Evolutionary conservation across 1,284 basidiomycete genomes (phyloP), one percentile per base, ranked within the genome.

Genomic region (Boletus hoseneyae): DNA sequence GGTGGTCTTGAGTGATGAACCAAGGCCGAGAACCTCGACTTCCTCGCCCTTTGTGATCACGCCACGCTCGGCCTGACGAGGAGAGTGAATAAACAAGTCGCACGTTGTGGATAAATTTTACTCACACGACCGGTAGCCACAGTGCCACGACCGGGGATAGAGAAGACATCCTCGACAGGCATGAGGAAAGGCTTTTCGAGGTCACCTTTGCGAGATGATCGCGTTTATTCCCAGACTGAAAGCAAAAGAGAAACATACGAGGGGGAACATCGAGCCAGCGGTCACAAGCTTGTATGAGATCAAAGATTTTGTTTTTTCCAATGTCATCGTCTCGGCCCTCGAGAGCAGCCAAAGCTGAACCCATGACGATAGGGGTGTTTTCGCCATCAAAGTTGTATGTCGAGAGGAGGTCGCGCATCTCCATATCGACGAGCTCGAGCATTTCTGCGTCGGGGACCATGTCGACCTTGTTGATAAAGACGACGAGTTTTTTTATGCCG

Each of bases 381-480:
- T 99, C 97, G 54, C 97, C 97, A 63, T 99, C 96, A 60, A 91
- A 99, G 66, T 92, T 92, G 75, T 94, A 95, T 25, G 87, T 87
- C 23, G 83, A 76, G 42, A 99, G 82, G n/a, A 99, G 78, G 68
- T 99, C 97, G 51, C 97, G 87, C 89, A 99, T 99, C 80, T 99
- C 97, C 96, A 99, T 99, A 65, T 99, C 97, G 57, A 99, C 97
- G 52, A 99, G 88, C 77, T 98, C 94, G 54, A 99, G 79, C 94
- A 99, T 98, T 80, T 99, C 97, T 29, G 86, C 82, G 79, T 99
- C 97, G 57, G 90, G 84, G 54, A 99, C 90, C 78, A 90, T 85
- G 75, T 99, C 97, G 57, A 99, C 88, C 76, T 98, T 97, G 89
- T 99, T 99, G 72, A 99, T 95, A 79, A 98, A 99, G 59, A 99